A percentile compares a stretch with the other conserved stretches of the same genome.
Conservation (phyloP, 257 asterid genomes). For the Dorcoceras hygrometricum region DNA sequence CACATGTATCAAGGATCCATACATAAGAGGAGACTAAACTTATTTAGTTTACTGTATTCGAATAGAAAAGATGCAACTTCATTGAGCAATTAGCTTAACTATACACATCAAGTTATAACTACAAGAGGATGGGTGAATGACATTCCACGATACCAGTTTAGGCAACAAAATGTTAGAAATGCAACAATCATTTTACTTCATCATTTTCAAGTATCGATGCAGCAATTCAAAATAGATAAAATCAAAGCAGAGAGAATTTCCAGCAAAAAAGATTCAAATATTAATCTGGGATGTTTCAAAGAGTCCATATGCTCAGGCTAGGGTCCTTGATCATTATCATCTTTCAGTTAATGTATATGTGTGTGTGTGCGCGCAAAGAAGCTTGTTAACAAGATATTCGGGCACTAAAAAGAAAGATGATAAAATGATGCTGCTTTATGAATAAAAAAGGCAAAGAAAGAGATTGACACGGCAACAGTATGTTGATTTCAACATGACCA, state of each 20-base stretch:
- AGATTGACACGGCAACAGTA: not conserved
- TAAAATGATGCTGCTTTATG: conserved; percentile 4
- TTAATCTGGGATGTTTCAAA: not conserved
- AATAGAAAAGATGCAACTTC: not conserved
- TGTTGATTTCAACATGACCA: not conserved
- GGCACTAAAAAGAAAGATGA: conserved; percentile 11
- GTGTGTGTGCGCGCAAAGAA: not conserved
- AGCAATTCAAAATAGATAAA: conserved; percentile 7
- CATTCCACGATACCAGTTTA: not conserved
- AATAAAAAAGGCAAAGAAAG: conserved; percentile 5
- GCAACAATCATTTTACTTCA: not conserved
- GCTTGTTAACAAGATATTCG: conserved; percentile 4
- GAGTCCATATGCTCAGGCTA: not conserved
- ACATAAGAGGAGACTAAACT: not conserved
- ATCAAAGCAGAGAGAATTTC: not conserved
- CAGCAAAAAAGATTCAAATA: not conserved
- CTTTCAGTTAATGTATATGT: not conserved
- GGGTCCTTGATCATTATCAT: not conserved
- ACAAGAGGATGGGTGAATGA: not conserved
- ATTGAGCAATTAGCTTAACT: not conserved
- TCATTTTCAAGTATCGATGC: not conserved
- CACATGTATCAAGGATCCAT: conserved; percentile 1
- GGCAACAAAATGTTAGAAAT: not conserved
- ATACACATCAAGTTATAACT: too few species aligned
- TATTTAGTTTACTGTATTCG: not conserved